Evolutionary conservation across 192 early-diverging fungal species (phyloP).

Genomic region (Entrophospora sp.): DNA sequence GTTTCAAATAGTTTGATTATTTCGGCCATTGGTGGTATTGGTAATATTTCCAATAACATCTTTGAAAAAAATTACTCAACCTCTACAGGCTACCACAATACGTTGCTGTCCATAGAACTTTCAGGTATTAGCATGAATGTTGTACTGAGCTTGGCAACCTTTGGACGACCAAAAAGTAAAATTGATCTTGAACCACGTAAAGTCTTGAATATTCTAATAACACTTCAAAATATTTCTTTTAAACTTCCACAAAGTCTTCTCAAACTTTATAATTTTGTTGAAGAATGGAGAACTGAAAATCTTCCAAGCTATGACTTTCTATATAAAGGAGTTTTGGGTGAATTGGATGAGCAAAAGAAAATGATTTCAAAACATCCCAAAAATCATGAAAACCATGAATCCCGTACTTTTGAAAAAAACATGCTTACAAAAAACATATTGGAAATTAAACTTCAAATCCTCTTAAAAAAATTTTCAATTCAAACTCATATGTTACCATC

Average conservation of each 20-base stretch:
- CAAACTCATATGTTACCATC: constrained; percentile 59
- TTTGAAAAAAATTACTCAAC: constrained; percentile 21
- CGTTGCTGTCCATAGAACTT: constrained; percentile 36
- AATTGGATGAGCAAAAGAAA: constrained; percentile 51
- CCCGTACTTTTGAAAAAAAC: not conserved
- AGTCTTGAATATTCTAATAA: constrained; percentile 41
- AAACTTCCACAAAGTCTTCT: constrained; percentile 55
- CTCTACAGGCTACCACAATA: constrained; percentile 19
- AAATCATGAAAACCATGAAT: not conserved
- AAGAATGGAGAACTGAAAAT: constrained; percentile 65
- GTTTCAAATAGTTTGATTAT: constrained; percentile 30
- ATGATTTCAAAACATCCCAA: not conserved
- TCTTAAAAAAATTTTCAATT: constrained; percentile 46
- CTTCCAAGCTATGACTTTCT: constrained; percentile 56
- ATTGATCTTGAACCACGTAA: constrained; percentile 27
- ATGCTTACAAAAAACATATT: constrained; percentile 17
- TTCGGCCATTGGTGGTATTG: constrained; percentile 31
- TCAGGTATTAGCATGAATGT: constrained; percentile 34
- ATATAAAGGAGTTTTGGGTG: constrained; percentile 58
- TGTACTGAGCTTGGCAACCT: constrained; percentile 31
- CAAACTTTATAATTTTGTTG: constrained; percentile 66
- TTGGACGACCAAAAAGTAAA: constrained; percentile 26
- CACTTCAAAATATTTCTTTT: constrained; percentile 35
- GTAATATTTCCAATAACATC: constrained; percentile 28
- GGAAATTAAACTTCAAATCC: constrained; percentile 54